Evolutionary conservation across 176 grass and related monocot species (phyloP), one percentile per base, ranked within the genome.

Genomic region (Triticum timopheevii): DNA sequence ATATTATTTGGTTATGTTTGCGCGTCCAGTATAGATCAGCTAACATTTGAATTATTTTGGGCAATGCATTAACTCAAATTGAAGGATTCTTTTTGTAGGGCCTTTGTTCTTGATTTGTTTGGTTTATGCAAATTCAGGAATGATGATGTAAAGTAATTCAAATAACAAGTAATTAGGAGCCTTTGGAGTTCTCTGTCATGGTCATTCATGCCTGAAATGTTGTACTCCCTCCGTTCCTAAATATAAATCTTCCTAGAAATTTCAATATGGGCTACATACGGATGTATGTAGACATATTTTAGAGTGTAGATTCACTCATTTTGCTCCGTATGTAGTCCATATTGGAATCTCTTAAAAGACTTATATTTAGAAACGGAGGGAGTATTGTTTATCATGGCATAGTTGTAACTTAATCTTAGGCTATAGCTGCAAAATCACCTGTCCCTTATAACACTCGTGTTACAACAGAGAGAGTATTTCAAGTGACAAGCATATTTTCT

Each of bases 1-100:
- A 45, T 36, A 59, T 67, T 68, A 22, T 80, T 25, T 75, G 8
- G 47, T 45, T 67, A 40, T 66, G 28, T 73, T 39, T 67, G 13
- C n/a, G 24, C 34, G 23, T 44, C 38, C 19, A 50, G 65, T 17
- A 33, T 71, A 58, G 30, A 20, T 24, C 9, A 19, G 33, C 12
- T 82, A 35, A 69, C 24, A 68, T 59, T 31, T 28, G 58, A 40
- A 76, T 82, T 16, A 11, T 16, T 58, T 84, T 80, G 31, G 76
- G 42, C 11, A 59, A 27, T 42, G 34, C 8, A 59, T 76, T 75
- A 13, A 19, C 23, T 44, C 34, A 45, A 30, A 31, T 27, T 69
- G 25, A 89, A 84, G 15, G 30, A 4, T 84, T 19, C 34, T 65
- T 84, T 40, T 79, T 71, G 7, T 23, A 33, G 64, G 36, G 19